These are phyloP conservation scores for Stevia rebaudiana DNA, from an alignment of 140 eudicot genomes.

Conservation along the genomic window DNA sequence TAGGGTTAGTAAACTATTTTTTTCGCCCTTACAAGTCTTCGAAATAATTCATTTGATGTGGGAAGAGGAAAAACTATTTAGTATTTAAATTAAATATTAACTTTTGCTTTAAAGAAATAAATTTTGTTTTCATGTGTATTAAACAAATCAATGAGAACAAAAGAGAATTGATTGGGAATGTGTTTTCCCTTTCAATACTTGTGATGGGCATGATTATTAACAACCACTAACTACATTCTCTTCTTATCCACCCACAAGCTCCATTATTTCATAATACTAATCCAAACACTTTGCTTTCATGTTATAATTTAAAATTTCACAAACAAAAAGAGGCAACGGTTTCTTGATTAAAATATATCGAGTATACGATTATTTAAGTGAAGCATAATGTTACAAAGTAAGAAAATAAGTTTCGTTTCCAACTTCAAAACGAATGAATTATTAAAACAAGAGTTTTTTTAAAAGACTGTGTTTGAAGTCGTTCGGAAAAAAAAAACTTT, in stretches of 20 bases:
- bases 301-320: not conserved
- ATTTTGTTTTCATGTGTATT: constrained; percentile 8
- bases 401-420: too few species aligned
- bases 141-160: constrained; percentile 18
- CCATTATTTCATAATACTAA: constrained; percentile 22
- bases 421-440: too few species aligned
- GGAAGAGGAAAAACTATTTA: not conserved
- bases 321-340: not conserved
- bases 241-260: constrained; percentile 36
- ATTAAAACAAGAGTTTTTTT: too few species aligned
- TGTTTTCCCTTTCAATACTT: constrained; percentile 24
- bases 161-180: constrained; percentile 16
- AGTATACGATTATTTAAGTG: not conserved
- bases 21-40: not conserved
- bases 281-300: constrained; percentile 9
- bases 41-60: not conserved
- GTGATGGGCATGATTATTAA: constrained; percentile 18
- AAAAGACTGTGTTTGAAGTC: too few species aligned
- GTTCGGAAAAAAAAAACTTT: too few species aligned
- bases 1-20: too few species aligned
- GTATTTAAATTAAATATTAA: not conserved
- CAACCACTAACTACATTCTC: constrained; percentile 22
- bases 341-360: not conserved
- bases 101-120: not conserved
- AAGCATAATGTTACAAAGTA: too few species aligned